Conservation (phyloP, 805 yeast species). For the Clavispora carvajalis region DNA sequence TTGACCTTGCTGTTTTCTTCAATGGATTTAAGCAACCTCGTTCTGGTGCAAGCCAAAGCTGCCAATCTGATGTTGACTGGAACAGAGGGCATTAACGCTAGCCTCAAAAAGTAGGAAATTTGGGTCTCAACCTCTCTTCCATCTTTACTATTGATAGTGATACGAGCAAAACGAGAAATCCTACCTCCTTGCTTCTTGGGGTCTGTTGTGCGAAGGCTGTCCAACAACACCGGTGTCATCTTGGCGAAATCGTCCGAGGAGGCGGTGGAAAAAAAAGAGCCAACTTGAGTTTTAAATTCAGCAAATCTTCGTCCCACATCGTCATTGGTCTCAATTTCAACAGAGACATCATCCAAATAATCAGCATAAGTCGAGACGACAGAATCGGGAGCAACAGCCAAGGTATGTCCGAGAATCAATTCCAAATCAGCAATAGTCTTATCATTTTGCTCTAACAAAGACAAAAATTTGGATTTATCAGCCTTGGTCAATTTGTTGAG, state of each 20-base stretch:
- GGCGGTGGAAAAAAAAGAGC: slow-evolving; percentile 32
- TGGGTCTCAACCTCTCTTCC: slow-evolving; percentile 30
- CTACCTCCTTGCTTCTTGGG: slow-evolving; percentile 3
- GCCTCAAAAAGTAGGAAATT: slow-evolving; percentile 56
- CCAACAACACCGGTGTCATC: slow-evolving; percentile 39
- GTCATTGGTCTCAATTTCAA: background rate
- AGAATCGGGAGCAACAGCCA: slow-evolving; percentile 25
- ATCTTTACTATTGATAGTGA: slow-evolving; percentile 1
- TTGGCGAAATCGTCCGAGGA: slow-evolving; percentile 37
- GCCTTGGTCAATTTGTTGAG: slow-evolving; percentile 20
- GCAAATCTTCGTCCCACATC: slow-evolving; percentile 1
- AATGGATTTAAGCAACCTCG: slow-evolving; percentile 25
- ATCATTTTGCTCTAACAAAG: slow-evolving; percentile 14
- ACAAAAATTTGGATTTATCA: slow-evolving; percentile 18
- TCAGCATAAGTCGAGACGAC: slow-evolving; percentile 21
- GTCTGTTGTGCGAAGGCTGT: slow-evolving; percentile 29
- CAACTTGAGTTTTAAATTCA: slow-evolving; percentile 10
- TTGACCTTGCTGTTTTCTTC: slow-evolving; percentile 18
- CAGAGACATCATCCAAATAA: slow-evolving; percentile 4
- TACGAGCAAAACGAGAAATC: slow-evolving; percentile 5
- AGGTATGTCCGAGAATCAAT: slow-evolving; percentile 63
- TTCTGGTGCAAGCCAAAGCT: slow-evolving; percentile 40
- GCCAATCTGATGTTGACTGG: slow-evolving; percentile 54
- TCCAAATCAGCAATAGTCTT: slow-evolving; percentile 32
- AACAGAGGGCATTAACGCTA: slow-evolving; percentile 49